Conservation (phyloP, 2,329 filamentous ascomycete genomes). For the Aspergillus flavus region DNA sequence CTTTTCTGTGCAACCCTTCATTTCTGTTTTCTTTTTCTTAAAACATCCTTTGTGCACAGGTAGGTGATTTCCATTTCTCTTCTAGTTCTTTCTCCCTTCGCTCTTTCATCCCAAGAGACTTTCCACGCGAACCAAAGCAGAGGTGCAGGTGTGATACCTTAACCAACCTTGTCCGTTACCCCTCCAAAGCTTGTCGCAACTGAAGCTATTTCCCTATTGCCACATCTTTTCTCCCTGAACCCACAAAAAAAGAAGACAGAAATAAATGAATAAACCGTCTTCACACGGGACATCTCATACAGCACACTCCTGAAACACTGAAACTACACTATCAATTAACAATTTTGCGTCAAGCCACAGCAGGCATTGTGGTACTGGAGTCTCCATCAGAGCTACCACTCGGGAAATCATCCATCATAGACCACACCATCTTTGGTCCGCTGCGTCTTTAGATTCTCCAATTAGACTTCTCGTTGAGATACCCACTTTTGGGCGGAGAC, state of each 20-base stretch:
- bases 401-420: slow-evolving; percentile 3
- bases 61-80: neutral
- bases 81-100: neutral
- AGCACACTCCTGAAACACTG: neutral
- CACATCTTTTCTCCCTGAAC: neutral
- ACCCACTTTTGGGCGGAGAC: slow-evolving; percentile 25
- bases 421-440: slow-evolving; percentile 20
- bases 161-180: slow-evolving; percentile 11
- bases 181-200: slow-evolving; percentile 20
- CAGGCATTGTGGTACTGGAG: neutral
- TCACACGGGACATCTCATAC: neutral
- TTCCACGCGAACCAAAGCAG: slow-evolving; percentile 15
- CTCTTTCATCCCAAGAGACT: slow-evolving; percentile 8
- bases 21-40: neutral
- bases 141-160: slow-evolving; percentile 1
- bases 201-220: slow-evolving; percentile 1
- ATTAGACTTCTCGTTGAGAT: slow-evolving; percentile 27
- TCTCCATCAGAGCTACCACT: slow-evolving; percentile 3
- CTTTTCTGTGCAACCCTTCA: neutral
- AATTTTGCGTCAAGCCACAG: neutral
- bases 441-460: slow-evolving; percentile 21
- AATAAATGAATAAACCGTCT: slow-evolving; percentile 8
- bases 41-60: neutral
- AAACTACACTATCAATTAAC: neutral
- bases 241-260: slow-evolving; percentile 3